Conservation (phyloP, 441 rosid species). For the Pelargonium fulgidum region DNA sequence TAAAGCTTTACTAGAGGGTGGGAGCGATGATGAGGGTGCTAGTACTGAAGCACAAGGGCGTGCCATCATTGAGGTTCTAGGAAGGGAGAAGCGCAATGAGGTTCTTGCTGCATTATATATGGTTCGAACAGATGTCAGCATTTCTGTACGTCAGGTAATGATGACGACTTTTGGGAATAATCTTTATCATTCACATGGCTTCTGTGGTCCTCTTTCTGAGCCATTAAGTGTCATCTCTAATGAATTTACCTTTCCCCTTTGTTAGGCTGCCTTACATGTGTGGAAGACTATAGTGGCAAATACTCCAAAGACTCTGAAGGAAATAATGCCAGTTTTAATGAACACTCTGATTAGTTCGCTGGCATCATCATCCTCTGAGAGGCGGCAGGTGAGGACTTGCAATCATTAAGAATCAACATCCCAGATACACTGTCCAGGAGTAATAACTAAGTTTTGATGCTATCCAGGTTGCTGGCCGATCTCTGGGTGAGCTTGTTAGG, state of each 20-base stretch:
- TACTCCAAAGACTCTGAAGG: constrained; percentile 96
- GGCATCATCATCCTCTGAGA: constrained; percentile 91
- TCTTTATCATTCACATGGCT: background rate
- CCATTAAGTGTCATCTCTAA: background rate
- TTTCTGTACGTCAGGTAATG: constrained; percentile 97
- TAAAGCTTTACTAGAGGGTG: constrained; percentile 98
- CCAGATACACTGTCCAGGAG: background rate
- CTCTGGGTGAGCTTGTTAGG: constrained; percentile 97
- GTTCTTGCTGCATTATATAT: constrained; percentile 96
- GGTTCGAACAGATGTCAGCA: constrained; percentile 97
- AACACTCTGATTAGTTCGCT: constrained; percentile 85
- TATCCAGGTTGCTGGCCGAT: constrained; percentile 83
- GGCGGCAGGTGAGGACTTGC: constrained; percentile 74
- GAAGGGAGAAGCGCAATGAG: constrained; percentile 94
- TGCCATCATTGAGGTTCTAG: constrained; percentile 96
- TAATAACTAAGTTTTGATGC: constrained; percentile 9
- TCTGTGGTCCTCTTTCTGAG: constrained; percentile 10
- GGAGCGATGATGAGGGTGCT: constrained; percentile 99
- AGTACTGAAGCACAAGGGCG: constrained; percentile 99
- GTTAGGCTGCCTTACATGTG: constrained; percentile 96
- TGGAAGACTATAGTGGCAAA: constrained; percentile 99
- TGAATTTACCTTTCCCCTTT: constrained; percentile 12
- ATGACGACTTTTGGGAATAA: constrained; percentile 16
- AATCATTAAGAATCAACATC: constrained; percentile 8
- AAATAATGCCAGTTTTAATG: constrained; percentile 97